A percentile compares a stretch with the other conserved stretches of the same genome.
Conservation (phyloP, 1,284 basidiomycete species). For the Anthracocystis setariae region DNA sequence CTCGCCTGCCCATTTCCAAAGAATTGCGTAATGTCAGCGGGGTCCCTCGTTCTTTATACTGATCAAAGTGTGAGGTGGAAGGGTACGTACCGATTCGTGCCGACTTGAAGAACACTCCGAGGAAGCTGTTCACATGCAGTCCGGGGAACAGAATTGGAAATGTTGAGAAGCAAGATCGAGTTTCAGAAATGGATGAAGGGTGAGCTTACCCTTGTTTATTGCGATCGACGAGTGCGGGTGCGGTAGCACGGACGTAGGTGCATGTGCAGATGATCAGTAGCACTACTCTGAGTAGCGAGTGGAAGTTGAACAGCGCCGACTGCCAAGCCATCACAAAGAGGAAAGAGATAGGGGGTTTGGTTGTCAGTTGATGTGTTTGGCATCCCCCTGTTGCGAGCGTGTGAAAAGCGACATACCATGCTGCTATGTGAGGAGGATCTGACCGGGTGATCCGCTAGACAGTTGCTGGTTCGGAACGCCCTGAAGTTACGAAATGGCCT, state of each 20-base stretch:
- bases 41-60: too few relatives aligned
- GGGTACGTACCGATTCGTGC: conserved; percentile 62
- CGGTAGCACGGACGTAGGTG: conserved; percentile 90
- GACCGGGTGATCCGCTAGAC: too few relatives aligned
- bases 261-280: conserved; percentile 95
- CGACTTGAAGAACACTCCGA: conserved; percentile 65
- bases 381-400: background rate
- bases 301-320: conserved; percentile 98
- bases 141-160: too few relatives aligned
- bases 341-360: background rate
- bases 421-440: background rate
- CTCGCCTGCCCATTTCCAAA: too few relatives aligned
- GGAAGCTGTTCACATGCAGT: conserved; percentile 36
- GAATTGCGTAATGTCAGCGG: too few relatives aligned
- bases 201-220: conserved; percentile 83
- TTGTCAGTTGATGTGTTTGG: conserved; percentile 8
- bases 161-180: too few relatives aligned
- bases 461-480: too few relatives aligned
- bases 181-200: too few relatives aligned
- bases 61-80: too few relatives aligned
- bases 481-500: too few relatives aligned
- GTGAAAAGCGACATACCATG: background rate
- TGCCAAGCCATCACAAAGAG: conserved; percentile 65
- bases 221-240: conserved; percentile 87
- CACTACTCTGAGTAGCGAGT: conserved; percentile 90